Base-by-base conservation (phyloP, 192 early-diverging fungal genomes). In the Backusella westeae region DNA sequence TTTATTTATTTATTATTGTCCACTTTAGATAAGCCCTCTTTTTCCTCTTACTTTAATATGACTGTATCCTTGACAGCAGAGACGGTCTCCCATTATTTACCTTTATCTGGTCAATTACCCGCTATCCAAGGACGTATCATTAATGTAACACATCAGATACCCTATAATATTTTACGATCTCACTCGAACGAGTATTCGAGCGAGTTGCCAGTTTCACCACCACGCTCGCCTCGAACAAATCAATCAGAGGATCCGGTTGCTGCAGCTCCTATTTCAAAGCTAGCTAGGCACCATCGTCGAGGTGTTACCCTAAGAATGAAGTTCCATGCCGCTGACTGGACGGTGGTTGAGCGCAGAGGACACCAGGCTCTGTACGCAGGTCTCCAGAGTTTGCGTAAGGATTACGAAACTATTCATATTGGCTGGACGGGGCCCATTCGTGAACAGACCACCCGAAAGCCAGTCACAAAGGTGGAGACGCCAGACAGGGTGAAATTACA, bases 311-410 rank as follows among this genome's bases (percentile, higher is more conserved):
- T 79, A 10, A 65, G 78, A 8, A 73, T 53, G 23, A 79, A 79
- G 63, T 79, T 79, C 46, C 72, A 74, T 63, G 78, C 78, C 14
- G 78, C 72, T 70, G 80, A 81, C 32, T 82, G 81, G 81, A 78
- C 72, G 2, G 75, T 82, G 34, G 74, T 71, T 9, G 85, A 87
- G 23, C 85, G 95, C 46, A 83, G 93, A 17, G 96, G 94, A 23
- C 97, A 97, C 80, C 93, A 94, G 9, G 96, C 97, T 53, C 91
- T 97, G 81, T 96, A 94, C 79, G 89, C 95, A 6, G 97, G 95
- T 69, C 88, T 97, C 52, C 85, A 84, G 26, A 91, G 94, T 8
- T 86, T 99, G n/a, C 59, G 65, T 26, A 87, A 87, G 41, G 83
- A 85, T 32, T 81, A 85, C 63, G 88, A 92, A 34, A 89, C 90